Evolutionary conservation across 1,284 basidiomycete genomes (phyloP).

Genomic region (Ustilago esculenta): DNA sequence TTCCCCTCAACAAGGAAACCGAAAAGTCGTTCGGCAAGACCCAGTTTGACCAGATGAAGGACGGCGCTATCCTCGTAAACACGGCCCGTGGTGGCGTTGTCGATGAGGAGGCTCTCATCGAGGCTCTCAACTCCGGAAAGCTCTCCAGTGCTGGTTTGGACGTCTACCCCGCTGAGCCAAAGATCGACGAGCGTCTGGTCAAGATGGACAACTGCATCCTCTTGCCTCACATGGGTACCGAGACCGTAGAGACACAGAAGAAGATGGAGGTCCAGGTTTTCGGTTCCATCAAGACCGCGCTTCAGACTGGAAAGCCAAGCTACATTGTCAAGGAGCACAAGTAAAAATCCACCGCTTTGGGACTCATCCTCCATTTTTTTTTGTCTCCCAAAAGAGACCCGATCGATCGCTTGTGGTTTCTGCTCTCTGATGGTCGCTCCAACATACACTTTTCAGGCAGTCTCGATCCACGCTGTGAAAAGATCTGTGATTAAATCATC

Average conservation of each 20-base stretch:
- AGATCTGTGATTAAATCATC: background rate
- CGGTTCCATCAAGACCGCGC: conserved; percentile 41
- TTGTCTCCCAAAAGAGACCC: too few species aligned
- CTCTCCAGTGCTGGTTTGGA: conserved; percentile 82
- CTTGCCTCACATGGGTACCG: conserved; percentile 49
- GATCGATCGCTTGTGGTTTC: too few species aligned
- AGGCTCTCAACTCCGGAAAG: conserved; percentile 44
- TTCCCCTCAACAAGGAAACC: conserved; percentile 69
- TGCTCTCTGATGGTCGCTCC: background rate
- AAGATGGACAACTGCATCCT: conserved; percentile 45
- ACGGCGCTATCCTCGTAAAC: conserved; percentile 69
- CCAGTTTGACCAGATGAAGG: conserved; percentile 68
- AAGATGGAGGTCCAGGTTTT: conserved; percentile 54
- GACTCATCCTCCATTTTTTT: too few species aligned
- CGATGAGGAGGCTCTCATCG: conserved; percentile 66
- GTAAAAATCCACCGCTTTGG: too few species aligned
- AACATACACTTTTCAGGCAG: conserved; percentile 1
- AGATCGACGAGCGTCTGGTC: conserved; percentile 39
- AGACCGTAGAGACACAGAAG: conserved; percentile 51
- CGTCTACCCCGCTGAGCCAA: conserved; percentile 72
- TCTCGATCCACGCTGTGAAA: too few species aligned
- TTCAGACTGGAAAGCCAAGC: conserved; percentile 42
- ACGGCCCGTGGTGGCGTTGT: conserved; percentile 70
- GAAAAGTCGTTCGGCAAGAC: conserved; percentile 65
- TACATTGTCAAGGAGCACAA: conserved; percentile 54